Evolutionary conservation across 345 rosid species (phyloP).

Genomic region (Mercurialis annua): DNA sequence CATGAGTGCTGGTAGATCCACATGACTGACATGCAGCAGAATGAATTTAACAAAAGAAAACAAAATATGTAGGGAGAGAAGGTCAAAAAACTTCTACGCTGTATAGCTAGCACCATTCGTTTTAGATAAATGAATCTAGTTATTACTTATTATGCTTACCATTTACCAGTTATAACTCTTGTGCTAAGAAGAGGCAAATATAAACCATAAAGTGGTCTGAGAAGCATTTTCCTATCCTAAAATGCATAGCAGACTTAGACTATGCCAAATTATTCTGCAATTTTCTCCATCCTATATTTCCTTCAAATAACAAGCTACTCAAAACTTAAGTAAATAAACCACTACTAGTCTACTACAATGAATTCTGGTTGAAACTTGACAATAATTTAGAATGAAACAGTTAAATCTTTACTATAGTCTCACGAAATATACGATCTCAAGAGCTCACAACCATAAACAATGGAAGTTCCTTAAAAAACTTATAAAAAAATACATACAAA

Average conservation of each 20-base stretch:
- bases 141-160: not conserved
- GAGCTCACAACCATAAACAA: not conserved
- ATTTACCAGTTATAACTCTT: not conserved
- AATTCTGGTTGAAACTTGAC: too few species aligned
- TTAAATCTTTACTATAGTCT: not conserved
- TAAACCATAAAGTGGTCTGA: not conserved
- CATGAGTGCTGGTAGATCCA: conserved; percentile 32
- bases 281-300: not conserved
- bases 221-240: not conserved
- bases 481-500: too few species aligned
- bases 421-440: not conserved
- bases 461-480: not conserved
- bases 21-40: conserved; percentile 26
- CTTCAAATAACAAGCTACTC: not conserved
- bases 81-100: conserved; percentile 5
- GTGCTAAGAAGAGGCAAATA: not conserved
- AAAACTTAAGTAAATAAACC: too few species aligned
- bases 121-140: not conserved
- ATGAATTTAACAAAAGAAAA: conserved; percentile 1
- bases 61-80: too few species aligned
- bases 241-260: too few species aligned
- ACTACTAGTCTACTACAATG: too few species aligned
- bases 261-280: too few species aligned
- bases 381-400: not conserved
- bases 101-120: conserved; percentile 11